Base-by-base conservation (phyloP, 768 basidiomycete genomes). In the Termitomyces sp. region DNA sequence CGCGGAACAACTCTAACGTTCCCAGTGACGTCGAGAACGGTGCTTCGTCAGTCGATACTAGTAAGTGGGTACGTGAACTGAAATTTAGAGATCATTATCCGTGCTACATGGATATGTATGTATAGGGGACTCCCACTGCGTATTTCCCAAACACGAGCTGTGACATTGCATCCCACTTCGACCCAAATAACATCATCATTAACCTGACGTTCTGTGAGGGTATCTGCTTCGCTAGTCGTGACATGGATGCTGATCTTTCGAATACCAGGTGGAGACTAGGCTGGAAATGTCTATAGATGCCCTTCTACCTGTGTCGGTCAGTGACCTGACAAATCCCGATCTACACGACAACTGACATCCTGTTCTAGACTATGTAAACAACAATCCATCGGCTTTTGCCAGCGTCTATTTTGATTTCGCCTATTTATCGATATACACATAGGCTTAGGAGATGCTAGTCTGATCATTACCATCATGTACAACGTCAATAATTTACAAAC, bases 371-470 rank as follows among this genome's bases (percentile, higher is more conserved):
- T 82, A 71, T 63, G 85, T 87, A 51, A 77, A 81, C 69, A 74
- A 74, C 60, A 83, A 86, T 65, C 88, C 89, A 0, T 58, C 61
- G 10, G 80, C 81, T 11, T 90, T 88, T 68, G 43, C 60, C n/a
- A 68, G 82, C 15, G 87, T 88, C 1, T 88, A 79, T 71, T 90
- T 87, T 71, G 79, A 87, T 38, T 75, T 90, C 66, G 78, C 77
- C 28, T 76, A 78, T 1, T 67, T 90, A 47, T 76, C 75, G 35
- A 62, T 75, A 2, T 75, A 75, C 49, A 58, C 44, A 48, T 53
- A 50, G 45, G 56, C 44, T 50, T 53, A 50, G 45, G 56, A 58
- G 19, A 37, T n/a, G 15, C 17, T n/a, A 21, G 17, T 24, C 30
- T 9, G 11, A 40, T 43, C 22, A 44, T 37, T 35, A 14, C 17